These are phyloP conservation scores for Corymbia calophylla DNA, from an alignment of 441 rosid genomes.

Conservation along the genomic window DNA sequence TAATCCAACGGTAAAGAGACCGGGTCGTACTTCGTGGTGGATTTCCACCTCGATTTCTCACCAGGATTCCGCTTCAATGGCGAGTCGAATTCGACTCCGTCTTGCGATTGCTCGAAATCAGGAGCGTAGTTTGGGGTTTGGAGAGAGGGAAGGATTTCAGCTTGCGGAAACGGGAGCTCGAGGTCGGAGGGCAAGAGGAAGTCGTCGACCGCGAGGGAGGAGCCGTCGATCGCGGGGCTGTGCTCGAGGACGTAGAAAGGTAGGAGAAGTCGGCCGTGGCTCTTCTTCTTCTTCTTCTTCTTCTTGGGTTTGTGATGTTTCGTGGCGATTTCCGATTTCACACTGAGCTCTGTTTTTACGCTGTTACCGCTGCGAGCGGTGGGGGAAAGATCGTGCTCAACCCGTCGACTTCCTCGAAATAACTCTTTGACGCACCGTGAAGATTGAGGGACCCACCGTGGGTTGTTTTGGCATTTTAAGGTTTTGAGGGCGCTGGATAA, in stretches of 20 bases:
- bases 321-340: neutral
- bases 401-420: too few relatives aligned
- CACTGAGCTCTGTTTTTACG: neutral
- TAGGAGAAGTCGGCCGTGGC: conserved; percentile 45
- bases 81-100: too few relatives aligned
- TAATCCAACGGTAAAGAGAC: conserved; percentile 16
- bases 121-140: neutral
- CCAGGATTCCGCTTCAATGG: neutral
- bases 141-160: conserved; percentile 52
- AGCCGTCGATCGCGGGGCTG: conserved; percentile 15
- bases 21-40: conserved; percentile 9
- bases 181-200: conserved; percentile 53
- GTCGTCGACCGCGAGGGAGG: conserved; percentile 25
- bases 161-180: conserved; percentile 45
- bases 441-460: too few relatives aligned
- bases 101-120: conserved; percentile 3
- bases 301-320: neutral
- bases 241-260: conserved; percentile 61
- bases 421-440: too few relatives aligned
- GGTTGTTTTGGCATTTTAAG: too few relatives aligned
- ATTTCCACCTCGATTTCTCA: conserved; percentile 3
- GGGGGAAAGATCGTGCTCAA: neutral
- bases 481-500: too few relatives aligned
- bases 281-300: neutral
- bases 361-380: neutral